A percentile compares a stretch with the other conserved stretches of the same genome.
Evolutionary conservation across 2,329 filamentous ascomycete genomes (phyloP).

Genomic region (Berkeleyomyces basicola): DNA sequence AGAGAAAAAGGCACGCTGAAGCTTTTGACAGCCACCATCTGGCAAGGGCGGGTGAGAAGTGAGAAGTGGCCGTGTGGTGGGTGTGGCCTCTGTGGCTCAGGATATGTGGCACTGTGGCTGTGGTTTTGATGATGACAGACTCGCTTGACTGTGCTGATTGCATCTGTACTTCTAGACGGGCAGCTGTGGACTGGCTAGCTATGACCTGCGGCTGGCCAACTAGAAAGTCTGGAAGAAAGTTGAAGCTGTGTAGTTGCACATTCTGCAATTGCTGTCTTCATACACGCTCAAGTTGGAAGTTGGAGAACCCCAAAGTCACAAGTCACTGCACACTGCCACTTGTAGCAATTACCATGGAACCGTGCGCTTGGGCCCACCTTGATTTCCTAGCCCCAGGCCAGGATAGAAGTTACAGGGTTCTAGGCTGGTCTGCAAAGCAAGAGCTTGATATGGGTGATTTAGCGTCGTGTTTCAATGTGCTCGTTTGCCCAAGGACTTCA

Average conservation of each 20-base stretch:
- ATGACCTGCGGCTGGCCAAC: no score
- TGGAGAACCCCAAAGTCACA: no score
- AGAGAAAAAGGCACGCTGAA: neutral
- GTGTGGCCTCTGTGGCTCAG: neutral
- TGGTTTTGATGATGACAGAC: no score
- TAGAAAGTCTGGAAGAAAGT: no score
- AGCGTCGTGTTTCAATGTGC: conserved; percentile 2
- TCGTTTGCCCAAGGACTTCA: neutral
- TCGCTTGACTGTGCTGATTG: no score
- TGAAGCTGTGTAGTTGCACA: no score
- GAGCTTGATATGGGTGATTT: neutral
- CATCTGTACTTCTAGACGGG: no score
- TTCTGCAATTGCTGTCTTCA: no score
- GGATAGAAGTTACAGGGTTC: neutral
- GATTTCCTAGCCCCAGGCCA: neutral
- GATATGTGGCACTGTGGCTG: neutral
- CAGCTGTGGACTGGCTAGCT: no score
- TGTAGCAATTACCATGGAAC: conserved; percentile 2
- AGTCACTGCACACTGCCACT: neutral
- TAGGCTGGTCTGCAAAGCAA: neutral
- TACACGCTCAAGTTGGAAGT: no score
- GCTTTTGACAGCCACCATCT: neutral
- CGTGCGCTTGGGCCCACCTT: conserved; percentile 4
- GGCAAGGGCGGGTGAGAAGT: no score
- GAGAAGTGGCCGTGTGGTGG: neutral